Base-by-base conservation (phyloP, 148 eudicot species). In the Camellia granthamiana region DNA sequence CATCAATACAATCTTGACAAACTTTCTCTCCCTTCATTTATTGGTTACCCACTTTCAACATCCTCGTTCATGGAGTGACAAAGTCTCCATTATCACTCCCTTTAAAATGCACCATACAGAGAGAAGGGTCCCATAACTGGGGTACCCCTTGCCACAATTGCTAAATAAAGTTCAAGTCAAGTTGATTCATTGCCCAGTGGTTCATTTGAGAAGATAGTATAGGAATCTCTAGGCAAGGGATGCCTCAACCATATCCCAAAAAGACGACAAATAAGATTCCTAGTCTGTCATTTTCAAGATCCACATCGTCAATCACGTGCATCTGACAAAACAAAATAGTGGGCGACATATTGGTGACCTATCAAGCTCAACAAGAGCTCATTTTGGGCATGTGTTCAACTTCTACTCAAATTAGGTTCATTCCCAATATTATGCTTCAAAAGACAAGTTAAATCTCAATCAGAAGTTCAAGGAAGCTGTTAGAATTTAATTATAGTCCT, bases 61-160 rank as follows among this genome's bases (percentile, higher is more conserved):
- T 86, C 86, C 86, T 75, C 75, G 70, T 75, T 79, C 88, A 83
- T 81, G 82, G 80, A 83, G 80, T 81, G 88, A 84, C 83, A 60
- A 49, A 47, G 81, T 72, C 76, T 75, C 81, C 85, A 83, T 75
- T 80, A 85, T 66, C 83, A 80, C 52, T 49, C 74, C 77, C 79
- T 70, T 83, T 69, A 51, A 77, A 44, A 74, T 62, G 79, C 84
- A 83, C 81, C 11, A 54, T 15, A 58, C 49, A 46, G 55, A 47
- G 75, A 23, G 44, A 69, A 47, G 78, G 83, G 88, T 73, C 84
- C 86, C 84, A 61, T 19, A 58, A 76, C 14, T 55, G 72, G 74
- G 74, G 80, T 47, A 55, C 66, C 54, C 64, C 14, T n/a, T 47
- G 64, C 55, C 72, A 51, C 63, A 54, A 43, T 41, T 72, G 14